Evolutionary conservation across 352 stramenopile genomes (phyloP).

Genomic region (Phytophthora syringae): DNA sequence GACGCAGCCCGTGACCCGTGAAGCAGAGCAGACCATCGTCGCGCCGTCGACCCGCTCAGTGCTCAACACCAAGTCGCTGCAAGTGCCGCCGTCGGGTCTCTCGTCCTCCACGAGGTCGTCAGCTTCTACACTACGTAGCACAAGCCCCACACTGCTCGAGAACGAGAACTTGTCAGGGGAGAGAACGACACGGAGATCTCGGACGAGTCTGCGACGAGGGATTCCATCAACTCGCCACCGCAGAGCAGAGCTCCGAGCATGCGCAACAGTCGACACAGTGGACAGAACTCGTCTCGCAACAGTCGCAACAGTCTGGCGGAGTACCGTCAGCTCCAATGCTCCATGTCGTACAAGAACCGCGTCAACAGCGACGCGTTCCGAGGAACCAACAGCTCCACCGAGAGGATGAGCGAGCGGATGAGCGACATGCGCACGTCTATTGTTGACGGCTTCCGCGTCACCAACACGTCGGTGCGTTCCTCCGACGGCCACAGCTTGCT

Average conservation of each 20-base stretch:
- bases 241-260: constrained; percentile 24
- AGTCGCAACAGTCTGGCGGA: constrained; percentile 64
- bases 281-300: constrained; percentile 14
- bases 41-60: constrained; percentile 1
- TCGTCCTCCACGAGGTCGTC: constrained; percentile 69
- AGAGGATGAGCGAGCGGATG: constrained; percentile 38
- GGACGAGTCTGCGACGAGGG: constrained; percentile 35
- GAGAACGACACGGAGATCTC: constrained; percentile 50
- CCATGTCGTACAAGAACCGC: constrained; percentile 90
- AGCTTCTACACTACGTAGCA: constrained; percentile 47
- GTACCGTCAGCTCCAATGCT: constrained; percentile 82
- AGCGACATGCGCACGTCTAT: constrained; percentile 38
- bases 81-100: constrained; percentile 37
- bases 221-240: constrained; percentile 31
- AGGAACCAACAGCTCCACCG: constrained; percentile 31
- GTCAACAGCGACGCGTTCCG: constrained; percentile 41
- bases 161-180: constrained; percentile 50
- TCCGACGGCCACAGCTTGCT: constrained; percentile 32
- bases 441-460: constrained; percentile 35
- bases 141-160: constrained; percentile 48
- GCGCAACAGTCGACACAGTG: constrained; percentile 41
- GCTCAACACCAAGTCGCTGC: constrained; percentile 13
- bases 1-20: constrained; percentile 26
- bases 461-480: constrained; percentile 32
- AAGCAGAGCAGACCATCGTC: constrained; percentile 34